Percentiles rank a stretch among this genome's conserved stretches.
phyloP scores from a whole-genome alignment of 2,329 filamentous ascomycete genomes.

The Exophiala aquamarina region DNA sequence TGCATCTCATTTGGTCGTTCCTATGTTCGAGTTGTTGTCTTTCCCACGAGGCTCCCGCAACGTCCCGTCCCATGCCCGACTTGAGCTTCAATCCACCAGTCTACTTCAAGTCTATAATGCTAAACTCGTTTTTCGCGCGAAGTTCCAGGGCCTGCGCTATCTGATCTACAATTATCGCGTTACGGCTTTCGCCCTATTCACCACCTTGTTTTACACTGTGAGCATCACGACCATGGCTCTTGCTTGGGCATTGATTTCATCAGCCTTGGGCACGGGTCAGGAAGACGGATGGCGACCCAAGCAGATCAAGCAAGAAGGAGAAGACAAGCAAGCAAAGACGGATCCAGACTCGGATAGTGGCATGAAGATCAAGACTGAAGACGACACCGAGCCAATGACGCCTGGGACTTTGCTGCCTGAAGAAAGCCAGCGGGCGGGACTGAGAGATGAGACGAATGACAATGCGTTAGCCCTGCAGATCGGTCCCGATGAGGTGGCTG shows the following conservation, averaged over 20 bases:
- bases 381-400: constrained; percentile 12
- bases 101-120: constrained; percentile 70
- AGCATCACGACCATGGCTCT: constrained; percentile 68
- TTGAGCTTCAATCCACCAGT: constrained; percentile 65
- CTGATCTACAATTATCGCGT: constrained; percentile 83
- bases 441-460: constrained; percentile 2
- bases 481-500: constrained; percentile 20
- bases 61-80: constrained; percentile 53
- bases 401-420: constrained; percentile 2
- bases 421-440: no score
- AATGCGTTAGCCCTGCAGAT: constrained; percentile 8
- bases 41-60: constrained; percentile 60
- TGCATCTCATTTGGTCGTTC: constrained; percentile 62
- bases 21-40: constrained; percentile 70
- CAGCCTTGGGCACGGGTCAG: constrained; percentile 29
- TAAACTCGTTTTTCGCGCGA: constrained; percentile 68
- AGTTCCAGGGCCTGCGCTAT: constrained; percentile 72
- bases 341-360: constrained; percentile 23
- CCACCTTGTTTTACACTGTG: constrained; percentile 70
- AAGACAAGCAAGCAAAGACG: constrained; percentile 26
- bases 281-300: constrained; percentile 12
- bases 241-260: constrained; percentile 58
- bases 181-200: constrained; percentile 67
- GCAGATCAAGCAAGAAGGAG: constrained; percentile 10
- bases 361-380: constrained; percentile 32